Evolutionary conservation across 1,284 basidiomycete genomes (phyloP).

Genomic region (Pterulicium gracile): DNA sequence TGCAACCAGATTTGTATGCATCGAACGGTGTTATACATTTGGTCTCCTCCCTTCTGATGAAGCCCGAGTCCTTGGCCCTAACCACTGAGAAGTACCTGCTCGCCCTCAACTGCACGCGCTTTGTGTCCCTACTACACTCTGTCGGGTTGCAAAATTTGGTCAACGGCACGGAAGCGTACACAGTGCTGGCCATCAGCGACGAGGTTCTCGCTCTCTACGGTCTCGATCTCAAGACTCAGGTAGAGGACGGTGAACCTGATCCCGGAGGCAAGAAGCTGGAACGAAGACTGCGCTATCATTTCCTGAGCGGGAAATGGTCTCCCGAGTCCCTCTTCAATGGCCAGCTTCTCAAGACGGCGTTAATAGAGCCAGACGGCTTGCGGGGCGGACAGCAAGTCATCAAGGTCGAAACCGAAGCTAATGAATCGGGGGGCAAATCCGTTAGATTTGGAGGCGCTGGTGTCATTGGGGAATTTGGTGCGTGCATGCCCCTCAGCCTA

Average conservation of each 20-base stretch:
- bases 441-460: slow-evolving; percentile 82
- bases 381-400: slow-evolving; percentile 65
- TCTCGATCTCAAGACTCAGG: background rate
- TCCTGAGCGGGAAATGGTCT: slow-evolving; percentile 70
- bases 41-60: slow-evolving; percentile 75
- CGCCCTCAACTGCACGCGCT: slow-evolving; percentile 82
- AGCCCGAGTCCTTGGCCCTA: slow-evolving; percentile 64
- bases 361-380: slow-evolving; percentile 55
- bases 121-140: slow-evolving; percentile 81
- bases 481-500: slow-evolving; percentile 18
- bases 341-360: slow-evolving; percentile 70
- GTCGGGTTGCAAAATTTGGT: slow-evolving; percentile 71
- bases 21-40: slow-evolving; percentile 94
- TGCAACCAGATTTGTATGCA: slow-evolving; percentile 76
- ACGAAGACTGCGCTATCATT: slow-evolving; percentile 73
- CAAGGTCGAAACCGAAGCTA: slow-evolving; percentile 51
- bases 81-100: slow-evolving; percentile 92
- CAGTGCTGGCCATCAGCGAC: slow-evolving; percentile 84
- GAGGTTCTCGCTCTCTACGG: slow-evolving; percentile 64
- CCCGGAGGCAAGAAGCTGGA: slow-evolving; percentile 57
- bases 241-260: slow-evolving; percentile 37
- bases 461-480: slow-evolving; percentile 68
- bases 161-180: slow-evolving; percentile 62
- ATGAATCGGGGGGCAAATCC: slow-evolving; percentile 35
- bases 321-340: slow-evolving; percentile 62